Conservation (phyloP, 768 basidiomycete genomes). For the Pleurotus salmoneostramineus region DNA sequence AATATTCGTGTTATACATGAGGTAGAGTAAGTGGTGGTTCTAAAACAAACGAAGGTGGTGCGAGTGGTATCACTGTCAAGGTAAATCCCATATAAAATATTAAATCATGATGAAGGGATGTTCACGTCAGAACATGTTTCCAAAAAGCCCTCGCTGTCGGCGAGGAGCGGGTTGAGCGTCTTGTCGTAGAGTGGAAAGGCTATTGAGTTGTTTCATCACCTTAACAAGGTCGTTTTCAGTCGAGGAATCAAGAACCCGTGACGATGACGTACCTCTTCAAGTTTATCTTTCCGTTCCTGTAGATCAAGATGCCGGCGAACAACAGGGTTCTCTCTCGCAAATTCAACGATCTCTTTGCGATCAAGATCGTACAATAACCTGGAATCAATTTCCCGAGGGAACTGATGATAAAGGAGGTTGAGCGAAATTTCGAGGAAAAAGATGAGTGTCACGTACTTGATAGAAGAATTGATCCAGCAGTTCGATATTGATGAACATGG, state of each 20-base stretch:
- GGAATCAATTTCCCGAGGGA: conserved; percentile 96
- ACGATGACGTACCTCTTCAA: conserved; percentile 71
- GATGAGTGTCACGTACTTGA: conserved; percentile 52
- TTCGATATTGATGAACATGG: conserved; percentile 99
- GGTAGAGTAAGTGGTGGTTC: conserved; percentile 5
- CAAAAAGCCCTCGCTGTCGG: conserved; percentile 76
- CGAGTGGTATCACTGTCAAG: neutral
- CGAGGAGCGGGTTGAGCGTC: conserved; percentile 74
- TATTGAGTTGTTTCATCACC: conserved; percentile 96
- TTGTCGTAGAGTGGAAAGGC: conserved; percentile 82
- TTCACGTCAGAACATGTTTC: conserved; percentile 54
- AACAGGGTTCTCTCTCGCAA: conserved; percentile 94
- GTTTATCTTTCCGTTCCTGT: conserved; percentile 95
- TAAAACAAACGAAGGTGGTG: conserved; percentile 4
- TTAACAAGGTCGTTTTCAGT: conserved; percentile 19
- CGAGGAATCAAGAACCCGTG: neutral
- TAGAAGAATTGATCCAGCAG: conserved; percentile 98
- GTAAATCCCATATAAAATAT: neutral
- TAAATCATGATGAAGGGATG: neutral
- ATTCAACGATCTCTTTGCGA: conserved; percentile 81
- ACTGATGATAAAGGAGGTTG: conserved; percentile 38
- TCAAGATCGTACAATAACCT: conserved; percentile 92
- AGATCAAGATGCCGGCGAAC: conserved; percentile 86
- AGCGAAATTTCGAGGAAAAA: neutral
- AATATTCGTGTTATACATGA: too few species aligned